Conservation (phyloP, 306 rosid genomes). For the Castanea mollissima region DNA sequence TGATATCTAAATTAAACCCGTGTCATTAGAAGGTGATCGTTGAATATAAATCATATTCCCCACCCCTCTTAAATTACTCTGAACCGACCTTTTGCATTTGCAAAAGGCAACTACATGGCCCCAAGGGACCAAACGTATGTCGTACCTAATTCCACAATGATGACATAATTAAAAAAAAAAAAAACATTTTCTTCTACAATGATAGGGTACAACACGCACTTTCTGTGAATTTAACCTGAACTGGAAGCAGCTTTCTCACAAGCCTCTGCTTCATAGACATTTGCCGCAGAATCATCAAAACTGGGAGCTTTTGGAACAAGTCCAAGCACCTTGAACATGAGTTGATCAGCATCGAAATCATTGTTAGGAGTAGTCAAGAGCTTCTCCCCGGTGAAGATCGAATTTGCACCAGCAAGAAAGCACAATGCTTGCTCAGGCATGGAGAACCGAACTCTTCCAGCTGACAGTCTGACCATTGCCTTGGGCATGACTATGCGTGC, state of each 20-base stretch:
- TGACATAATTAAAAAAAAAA: not conserved
- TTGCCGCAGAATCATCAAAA: constrained; percentile 24
- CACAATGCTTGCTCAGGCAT: constrained; percentile 95
- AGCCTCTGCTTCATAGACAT: constrained; percentile 21
- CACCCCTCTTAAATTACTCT: not conserved
- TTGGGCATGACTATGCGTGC: constrained; percentile 91
- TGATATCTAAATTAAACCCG: no score
- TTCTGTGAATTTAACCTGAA: constrained; percentile 21
- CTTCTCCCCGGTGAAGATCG: constrained; percentile 96
- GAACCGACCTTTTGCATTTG: not conserved
- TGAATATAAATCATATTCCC: no score
- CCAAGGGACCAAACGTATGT: not conserved
- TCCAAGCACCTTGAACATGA: constrained; percentile 55
- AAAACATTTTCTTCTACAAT: not conserved
- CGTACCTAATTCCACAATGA: not conserved
- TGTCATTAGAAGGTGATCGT: no score
- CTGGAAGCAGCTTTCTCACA: constrained; percentile 37
- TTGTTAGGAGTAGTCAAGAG: constrained; percentile 92
- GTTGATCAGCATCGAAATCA: constrained; percentile 80
- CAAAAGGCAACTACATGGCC: not conserved
- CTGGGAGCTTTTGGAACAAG: constrained; percentile 47
- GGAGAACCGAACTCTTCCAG: constrained; percentile 91
- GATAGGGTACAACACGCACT: not conserved
- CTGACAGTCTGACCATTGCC: constrained; percentile 96
- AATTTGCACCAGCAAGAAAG: constrained; percentile 94